These are phyloP conservation scores for Aeschynomene evenia DNA, from an alignment of 306 rosid species.

Conservation along the genomic window DNA sequence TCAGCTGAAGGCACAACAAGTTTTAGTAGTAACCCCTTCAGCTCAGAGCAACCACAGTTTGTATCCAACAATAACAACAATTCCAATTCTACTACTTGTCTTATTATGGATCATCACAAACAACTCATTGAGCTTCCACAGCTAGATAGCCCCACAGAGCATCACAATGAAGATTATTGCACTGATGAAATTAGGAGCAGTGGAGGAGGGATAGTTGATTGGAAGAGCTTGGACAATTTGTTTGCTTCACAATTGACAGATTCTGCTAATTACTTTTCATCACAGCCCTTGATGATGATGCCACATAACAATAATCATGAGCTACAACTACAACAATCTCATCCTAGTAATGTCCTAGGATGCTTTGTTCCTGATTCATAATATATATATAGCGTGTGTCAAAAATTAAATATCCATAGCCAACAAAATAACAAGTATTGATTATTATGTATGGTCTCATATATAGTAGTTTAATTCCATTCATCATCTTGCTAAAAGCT, in stretches of 20 bases:
- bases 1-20: constrained; percentile 49
- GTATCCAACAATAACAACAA: not conserved
- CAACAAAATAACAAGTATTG: constrained; percentile 23
- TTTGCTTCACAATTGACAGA: constrained; percentile 45
- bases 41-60: constrained; percentile 31
- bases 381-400: no score
- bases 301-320: constrained; percentile 38
- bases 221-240: constrained; percentile 65
- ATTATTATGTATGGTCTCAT: no score
- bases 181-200: constrained; percentile 38
- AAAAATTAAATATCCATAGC: constrained; percentile 14
- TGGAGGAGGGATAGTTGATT: constrained; percentile 42
- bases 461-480: constrained; percentile 11
- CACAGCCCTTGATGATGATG: constrained; percentile 34
- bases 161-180: constrained; percentile 34
- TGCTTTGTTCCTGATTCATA: constrained; percentile 61
- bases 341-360: constrained; percentile 47
- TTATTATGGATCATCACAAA: no score
- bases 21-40: constrained; percentile 34
- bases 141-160: constrained; percentile 59
- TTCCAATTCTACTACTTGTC: constrained; percentile 18
- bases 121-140: constrained; percentile 59
- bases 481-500: constrained; percentile 27
- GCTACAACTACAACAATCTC: constrained; percentile 23
- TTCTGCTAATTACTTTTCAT: constrained; percentile 30